A percentile compares a stretch with the other conserved stretches of the same genome.
These are phyloP conservation scores for Geotrichum ghanense DNA, from an alignment of 805 yeast genomes.

Conservation along the genomic window DNA sequence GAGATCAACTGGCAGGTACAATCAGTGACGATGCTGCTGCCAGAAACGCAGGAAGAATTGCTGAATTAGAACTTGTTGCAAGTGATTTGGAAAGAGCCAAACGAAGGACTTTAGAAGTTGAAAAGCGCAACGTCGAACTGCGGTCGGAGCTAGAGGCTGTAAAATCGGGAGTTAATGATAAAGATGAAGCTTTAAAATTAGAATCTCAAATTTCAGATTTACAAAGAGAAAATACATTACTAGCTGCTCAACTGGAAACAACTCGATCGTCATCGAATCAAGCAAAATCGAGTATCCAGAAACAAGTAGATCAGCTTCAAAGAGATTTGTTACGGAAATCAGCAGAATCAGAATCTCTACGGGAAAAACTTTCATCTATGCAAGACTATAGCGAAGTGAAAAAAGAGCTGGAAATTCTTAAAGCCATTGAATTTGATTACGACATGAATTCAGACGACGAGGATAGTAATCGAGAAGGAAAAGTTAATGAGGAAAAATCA, in stretches of 20 bases:
- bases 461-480: conserved; percentile 25
- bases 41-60: conserved; percentile 13
- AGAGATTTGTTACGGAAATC: conserved; percentile 38
- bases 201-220: conserved; percentile 13
- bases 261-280: conserved; percentile 22
- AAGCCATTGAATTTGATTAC: conserved; percentile 61
- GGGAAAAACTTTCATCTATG: conserved; percentile 37
- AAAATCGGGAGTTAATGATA: conserved; percentile 32
- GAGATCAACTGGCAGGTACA: conserved; percentile 2
- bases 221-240: conserved; percentile 48
- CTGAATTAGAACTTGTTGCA: conserved; percentile 50
- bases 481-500: conserved; percentile 14
- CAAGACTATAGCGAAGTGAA: conserved; percentile 74
- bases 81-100: conserved; percentile 68
- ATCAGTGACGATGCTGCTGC: conserved; percentile 3
- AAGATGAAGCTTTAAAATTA: conserved; percentile 7
- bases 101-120: conserved; percentile 55
- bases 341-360: conserved; percentile 41
- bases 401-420: conserved; percentile 58
- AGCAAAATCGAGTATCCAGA: conserved; percentile 18
- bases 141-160: conserved; percentile 49
- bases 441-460: conserved; percentile 26
- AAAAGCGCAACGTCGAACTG: conserved; percentile 65
- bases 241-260: conserved; percentile 47
- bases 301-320: conserved; percentile 29